Base-by-base conservation (phyloP, 2,329 filamentous ascomycete species). In the Byssochlamys sp. region DNA sequence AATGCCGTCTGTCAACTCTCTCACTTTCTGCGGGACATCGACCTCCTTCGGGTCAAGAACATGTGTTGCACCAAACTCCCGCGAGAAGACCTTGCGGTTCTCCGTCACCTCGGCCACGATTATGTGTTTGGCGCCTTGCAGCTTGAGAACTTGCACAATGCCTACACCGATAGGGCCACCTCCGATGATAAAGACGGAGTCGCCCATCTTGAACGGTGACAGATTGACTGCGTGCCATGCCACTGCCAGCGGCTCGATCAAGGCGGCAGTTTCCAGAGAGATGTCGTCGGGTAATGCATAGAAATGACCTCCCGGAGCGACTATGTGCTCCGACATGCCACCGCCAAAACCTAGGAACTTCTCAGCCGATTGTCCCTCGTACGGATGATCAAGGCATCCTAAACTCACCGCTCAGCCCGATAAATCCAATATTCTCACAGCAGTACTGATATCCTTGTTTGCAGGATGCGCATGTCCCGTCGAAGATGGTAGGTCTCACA, bases 91-190 rank as follows among this genome's bases (percentile, higher is more conserved):
- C 63, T 81, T 78, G 12, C 84, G 72, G 29, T 73, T 73, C 3
- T 69, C 68, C 1, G 80, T 79, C 0, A 84, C 71, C 65, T 87
- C 84, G 9, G 77, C 78, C 14, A 84, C 78, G 52, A 86, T 81
- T 29, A 87, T 81, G 19, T 77, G 76, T 25, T 74, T 76, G 0
- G 78, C 80, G 0, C 80, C 80, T 14, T 77, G 74, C 1, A 81
- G 79, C 10, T 77, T 74, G 4, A 87, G 72, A n/a, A 80, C 80
- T 59, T 84, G 80, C 1, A 86, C 76, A 3, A 85, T 74, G 0
- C 81, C 80, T 10, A 86, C 73, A 0, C 83, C 84, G 53, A 87
- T 86, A 0, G 84, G 84, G 0, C 84, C 84, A 0, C 81, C 83
- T 4, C 84, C 84, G 2, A 85, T 69, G 5, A 87, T 76, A 24